A percentile compares a stretch with the other conserved stretches of the same genome.
These are phyloP conservation scores for Podaxis rugospora DNA, from an alignment of 768 basidiomycete genomes.

Conservation along the genomic window DNA sequence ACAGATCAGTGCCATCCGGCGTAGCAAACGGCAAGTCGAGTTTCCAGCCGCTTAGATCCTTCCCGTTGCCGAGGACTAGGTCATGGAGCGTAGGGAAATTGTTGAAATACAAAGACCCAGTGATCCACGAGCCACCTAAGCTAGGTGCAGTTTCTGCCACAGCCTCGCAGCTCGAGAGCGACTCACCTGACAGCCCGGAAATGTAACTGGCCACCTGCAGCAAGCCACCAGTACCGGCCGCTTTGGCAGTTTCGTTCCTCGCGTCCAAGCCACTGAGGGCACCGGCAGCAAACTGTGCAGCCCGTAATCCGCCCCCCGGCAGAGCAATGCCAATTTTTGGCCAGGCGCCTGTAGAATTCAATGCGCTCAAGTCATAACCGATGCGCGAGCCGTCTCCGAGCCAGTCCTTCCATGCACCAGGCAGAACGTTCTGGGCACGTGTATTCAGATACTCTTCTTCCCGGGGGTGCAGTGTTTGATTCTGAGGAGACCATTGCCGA, in stretches of 20 bases:
- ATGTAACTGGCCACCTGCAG: conserved; percentile 71
- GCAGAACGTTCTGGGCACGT: conserved; percentile 36
- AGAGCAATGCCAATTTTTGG: conserved; percentile 61
- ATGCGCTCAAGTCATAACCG: conserved; percentile 43
- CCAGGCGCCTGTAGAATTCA: conserved; percentile 31
- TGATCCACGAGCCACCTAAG: conserved; percentile 64
- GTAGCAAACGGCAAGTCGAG: conserved; percentile 52
- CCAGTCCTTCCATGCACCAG: conserved; percentile 55
- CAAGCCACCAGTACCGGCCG: conserved; percentile 60
- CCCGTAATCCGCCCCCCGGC: conserved; percentile 67
- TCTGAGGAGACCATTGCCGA: conserved; percentile 45
- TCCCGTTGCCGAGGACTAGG: conserved; percentile 55
- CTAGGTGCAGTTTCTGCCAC: background rate
- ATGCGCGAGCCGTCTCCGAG: conserved; percentile 47
- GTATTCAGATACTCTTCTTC: conserved; percentile 45
- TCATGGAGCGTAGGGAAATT: conserved; percentile 55
- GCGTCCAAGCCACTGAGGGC: conserved; percentile 56
- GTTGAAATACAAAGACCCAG: conserved; percentile 59
- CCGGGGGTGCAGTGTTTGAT: conserved; percentile 44
- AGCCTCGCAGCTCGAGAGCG: background rate
- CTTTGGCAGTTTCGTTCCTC: conserved; percentile 52
- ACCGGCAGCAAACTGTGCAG: conserved; percentile 63
- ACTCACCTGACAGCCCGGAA: conserved; percentile 58
- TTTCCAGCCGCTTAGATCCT: conserved; percentile 46
- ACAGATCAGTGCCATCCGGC: conserved; percentile 45